Evolutionary conservation across 1,284 basidiomycete species (phyloP), one percentile per base, ranked within the genome.

Genomic region (Blastosporella zonata): DNA sequence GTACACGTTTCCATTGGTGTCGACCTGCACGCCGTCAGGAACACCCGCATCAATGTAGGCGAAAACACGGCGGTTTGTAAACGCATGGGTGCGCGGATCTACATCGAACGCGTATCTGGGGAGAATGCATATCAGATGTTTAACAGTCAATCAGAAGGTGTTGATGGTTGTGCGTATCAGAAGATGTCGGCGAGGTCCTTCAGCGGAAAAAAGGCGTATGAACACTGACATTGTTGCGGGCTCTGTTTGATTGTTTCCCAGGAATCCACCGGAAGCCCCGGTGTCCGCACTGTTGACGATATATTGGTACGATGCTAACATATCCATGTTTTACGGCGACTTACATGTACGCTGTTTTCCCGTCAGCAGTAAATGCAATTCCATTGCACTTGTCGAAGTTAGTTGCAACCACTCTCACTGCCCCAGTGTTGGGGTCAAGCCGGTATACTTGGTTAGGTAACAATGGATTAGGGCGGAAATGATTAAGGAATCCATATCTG

Each of bases 371-470:
- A 61, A 91, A 87, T 0, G 84, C 83, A 29, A 91, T 75, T 0
- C 87, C 87, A 62, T 85, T 84, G 44, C 72, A 73, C 44, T 70
- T 70, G 52, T 75, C 69, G 57, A 89, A 82, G 25, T 80, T 81
- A 53, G 87, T 84, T 0, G 87, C 85, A 2, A 89, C 82, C 2
- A 86, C 83, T 4, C 77, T 75, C 2, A 91, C 76, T 13, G 73
- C 66, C 7, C 85, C 76, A 0, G 80, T 84, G 7, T 70, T 70
- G 8, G 81, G 79, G 59, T 89, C 79, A 54, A 88, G 81, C 9
- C 82, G 74, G 58, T 90, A 91, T 2, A 90, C 84, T 59, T 90
- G 87, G 41, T 77, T 80, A 2, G 84, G 87, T 35, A 90, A 62
- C 34, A 79, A 70, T 1, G 84, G 84, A 0, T 65, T 55, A 0